phyloP scores from a whole-genome alignment of 2,329 filamentous ascomycete species.

The Pyrenochaeta sp. region DNA sequence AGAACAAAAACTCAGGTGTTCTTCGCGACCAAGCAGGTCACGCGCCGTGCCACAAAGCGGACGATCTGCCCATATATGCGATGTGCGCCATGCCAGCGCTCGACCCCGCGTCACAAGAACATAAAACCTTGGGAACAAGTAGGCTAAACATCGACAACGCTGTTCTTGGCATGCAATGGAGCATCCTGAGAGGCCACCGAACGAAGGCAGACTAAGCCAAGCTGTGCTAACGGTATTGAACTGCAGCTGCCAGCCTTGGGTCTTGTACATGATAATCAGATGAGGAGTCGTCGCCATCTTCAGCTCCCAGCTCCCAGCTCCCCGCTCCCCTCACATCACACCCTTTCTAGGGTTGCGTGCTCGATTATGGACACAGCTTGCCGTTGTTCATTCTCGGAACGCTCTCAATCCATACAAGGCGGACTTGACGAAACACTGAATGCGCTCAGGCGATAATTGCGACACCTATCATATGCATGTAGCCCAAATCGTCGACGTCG shows the following conservation, averaged over 20 bases:
- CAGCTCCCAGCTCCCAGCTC: neutral
- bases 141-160: constrained; percentile 22
- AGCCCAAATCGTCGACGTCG: constrained; percentile 19
- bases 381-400: constrained; percentile 1
- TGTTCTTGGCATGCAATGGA: constrained; percentile 18
- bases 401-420: constrained; percentile 6
- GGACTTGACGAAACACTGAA: constrained; percentile 8
- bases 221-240: constrained; percentile 20
- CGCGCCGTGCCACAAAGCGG: constrained; percentile 6
- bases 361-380: constrained; percentile 12
- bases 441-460: constrained; percentile 11
- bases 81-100: constrained; percentile 12
- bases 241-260: constrained; percentile 25
- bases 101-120: constrained; percentile 33
- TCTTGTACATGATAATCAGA: constrained; percentile 14
- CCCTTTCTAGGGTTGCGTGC: constrained; percentile 3
- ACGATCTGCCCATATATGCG: constrained; percentile 2
- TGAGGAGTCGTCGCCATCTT: constrained; percentile 20
- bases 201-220: constrained; percentile 13
- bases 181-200: constrained; percentile 17
- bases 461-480: constrained; percentile 20
- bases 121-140: constrained; percentile 13
- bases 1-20: neutral
- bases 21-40: neutral
- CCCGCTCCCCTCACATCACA: constrained; percentile 5